Base-by-base conservation (phyloP, 2,329 filamentous ascomycete species). In the Chaetothyriales sp. region DNA sequence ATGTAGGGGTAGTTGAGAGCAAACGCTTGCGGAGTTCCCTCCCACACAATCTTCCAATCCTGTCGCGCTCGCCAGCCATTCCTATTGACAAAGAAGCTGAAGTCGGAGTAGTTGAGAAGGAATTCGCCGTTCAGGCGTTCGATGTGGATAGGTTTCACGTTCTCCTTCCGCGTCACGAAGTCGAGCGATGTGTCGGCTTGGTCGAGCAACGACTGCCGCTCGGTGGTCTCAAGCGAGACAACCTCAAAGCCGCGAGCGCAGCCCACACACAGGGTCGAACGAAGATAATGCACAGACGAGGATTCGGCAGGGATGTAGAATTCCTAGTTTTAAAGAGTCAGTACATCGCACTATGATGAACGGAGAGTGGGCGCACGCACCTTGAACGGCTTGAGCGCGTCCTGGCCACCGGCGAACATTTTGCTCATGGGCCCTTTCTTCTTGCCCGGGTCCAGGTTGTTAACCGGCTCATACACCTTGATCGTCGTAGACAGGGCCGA, bases 241-340 rank as follows among this genome's bases (percentile, higher is more conserved):
- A 98, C 90, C 69, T 98, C 92, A 68, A 98, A 98, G 45, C 92
- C 92, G 67, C 89, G 82, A 9, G 89, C 86, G 66, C 92, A 97
- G 46, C 90, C 92, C 55, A 98, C 92, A 66, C 92, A 98, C 20
- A 98, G 79, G 66, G 95, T 98, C 56, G 86, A 92, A 64, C 92
- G 89, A 61, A 98, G 78, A 76, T 97, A 98, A 70, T 98, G 92
- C 43, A 98, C 92, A 43, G 89, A 95, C 4, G 88, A 90, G n/a
- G 90, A 94, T 73, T 98, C 92, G 5, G 89, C 92, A 0, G 92
- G 92, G 55, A 98, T 95, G 70, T 98, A 98, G 64, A 95, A 97
- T 73, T 98, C 92, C 77, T 81, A 55, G 43, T 20, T 40, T n/a
- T 9, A 46, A n/a, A 46, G 44, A 20, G 13, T 46, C 22, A 46